A percentile compares a stretch with the other conserved stretches of the same genome.
phyloP scores from a whole-genome alignment of 2,329 filamentous ascomycete species.

The Fonsecaea multimorphosa region DNA sequence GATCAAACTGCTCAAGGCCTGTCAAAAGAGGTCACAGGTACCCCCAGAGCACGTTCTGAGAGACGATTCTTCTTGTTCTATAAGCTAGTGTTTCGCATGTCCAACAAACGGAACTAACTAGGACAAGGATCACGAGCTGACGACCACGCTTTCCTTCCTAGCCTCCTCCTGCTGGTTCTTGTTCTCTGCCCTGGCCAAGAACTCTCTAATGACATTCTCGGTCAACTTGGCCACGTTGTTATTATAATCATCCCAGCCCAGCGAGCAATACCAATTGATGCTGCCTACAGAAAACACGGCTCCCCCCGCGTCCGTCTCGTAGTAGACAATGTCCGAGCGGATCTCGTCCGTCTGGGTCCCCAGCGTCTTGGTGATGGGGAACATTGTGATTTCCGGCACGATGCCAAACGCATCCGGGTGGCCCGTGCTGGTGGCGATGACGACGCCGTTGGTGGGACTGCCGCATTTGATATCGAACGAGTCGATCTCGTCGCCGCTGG shows the following conservation, averaged over 20 bases:
- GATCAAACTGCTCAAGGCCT: neutral
- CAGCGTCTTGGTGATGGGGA: slow-evolving; percentile 39
- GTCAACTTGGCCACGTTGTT: slow-evolving; percentile 42
- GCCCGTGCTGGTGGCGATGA: slow-evolving; percentile 40
- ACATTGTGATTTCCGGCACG: slow-evolving; percentile 29
- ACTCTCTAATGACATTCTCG: slow-evolving; percentile 39
- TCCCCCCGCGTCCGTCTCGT: slow-evolving; percentile 38
- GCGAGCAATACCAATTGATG: slow-evolving; percentile 41
- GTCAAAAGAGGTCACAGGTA: no score
- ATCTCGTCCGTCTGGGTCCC: slow-evolving; percentile 37
- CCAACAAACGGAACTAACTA: neutral
- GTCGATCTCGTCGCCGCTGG: slow-evolving; percentile 48
- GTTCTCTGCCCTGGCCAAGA: slow-evolving; percentile 25
- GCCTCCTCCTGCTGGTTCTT: neutral
- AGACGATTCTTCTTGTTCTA: neutral
- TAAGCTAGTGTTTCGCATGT: neutral
- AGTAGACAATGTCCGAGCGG: slow-evolving; percentile 40
- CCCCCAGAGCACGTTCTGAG: neutral
- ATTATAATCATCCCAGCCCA: slow-evolving; percentile 40
- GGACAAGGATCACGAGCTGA: neutral
- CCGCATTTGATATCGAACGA: slow-evolving; percentile 44
- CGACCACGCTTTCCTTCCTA: neutral
- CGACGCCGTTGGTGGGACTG: slow-evolving; percentile 42
- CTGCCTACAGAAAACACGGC: slow-evolving; percentile 42
- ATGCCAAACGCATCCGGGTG: slow-evolving; percentile 38